These are phyloP conservation scores for Mediolabrus comicus DNA, from an alignment of 108 stramenopile species.

Conservation along the genomic window DNA sequence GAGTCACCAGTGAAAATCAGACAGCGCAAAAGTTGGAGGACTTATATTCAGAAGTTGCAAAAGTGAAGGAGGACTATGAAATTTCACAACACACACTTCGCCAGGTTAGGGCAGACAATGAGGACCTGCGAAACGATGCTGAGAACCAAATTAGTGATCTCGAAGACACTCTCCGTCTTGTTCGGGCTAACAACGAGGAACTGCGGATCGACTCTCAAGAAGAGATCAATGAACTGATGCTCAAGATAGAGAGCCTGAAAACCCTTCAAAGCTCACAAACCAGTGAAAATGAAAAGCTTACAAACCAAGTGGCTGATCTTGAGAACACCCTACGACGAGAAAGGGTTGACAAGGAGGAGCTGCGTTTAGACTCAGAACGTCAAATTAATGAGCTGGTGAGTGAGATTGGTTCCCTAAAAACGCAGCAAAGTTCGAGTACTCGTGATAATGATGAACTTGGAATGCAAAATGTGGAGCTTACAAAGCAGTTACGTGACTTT, in stretches of 20 bases:
- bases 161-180: background rate
- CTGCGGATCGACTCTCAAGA: background rate
- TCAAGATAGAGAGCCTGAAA: background rate
- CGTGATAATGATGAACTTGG: too few relatives aligned
- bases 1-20: background rate
- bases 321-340: background rate
- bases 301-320: background rate
- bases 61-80: background rate
- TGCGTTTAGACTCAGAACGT: background rate
- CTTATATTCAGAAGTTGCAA: background rate
- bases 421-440: too few relatives aligned
- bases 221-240: background rate
- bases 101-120: constrained; percentile 4
- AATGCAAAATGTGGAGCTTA: too few relatives aligned
- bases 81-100: background rate
- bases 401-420: too few relatives aligned
- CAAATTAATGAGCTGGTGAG: constrained; percentile 3
- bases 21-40: constrained; percentile 3
- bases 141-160: constrained; percentile 1
- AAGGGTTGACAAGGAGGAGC: background rate
- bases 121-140: constrained; percentile 4
- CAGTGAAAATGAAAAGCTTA: background rate
- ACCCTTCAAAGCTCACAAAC: background rate
- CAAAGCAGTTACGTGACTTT: background rate
- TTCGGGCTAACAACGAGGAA: background rate